phyloP scores from a whole-genome alignment of 345 rosid species.

The Litchi chinensis region DNA sequence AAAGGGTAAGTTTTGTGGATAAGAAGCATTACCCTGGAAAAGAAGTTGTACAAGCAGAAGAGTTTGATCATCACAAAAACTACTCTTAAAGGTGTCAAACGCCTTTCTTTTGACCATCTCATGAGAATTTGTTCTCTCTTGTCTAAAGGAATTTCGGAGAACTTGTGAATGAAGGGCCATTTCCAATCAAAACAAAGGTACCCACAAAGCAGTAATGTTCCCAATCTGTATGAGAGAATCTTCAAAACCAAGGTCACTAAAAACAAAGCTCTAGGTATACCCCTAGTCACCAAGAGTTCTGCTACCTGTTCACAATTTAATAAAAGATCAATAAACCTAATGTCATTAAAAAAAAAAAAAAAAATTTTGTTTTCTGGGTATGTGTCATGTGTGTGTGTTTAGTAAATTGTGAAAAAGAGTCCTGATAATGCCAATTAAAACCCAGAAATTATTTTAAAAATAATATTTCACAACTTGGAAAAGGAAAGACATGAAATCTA shows the following conservation, averaged over 20 bases:
- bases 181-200: conserved; percentile 49
- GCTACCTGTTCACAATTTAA: conserved; percentile 57
- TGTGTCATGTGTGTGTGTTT: no score
- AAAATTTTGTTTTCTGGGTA: no score
- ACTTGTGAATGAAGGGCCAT: conserved; percentile 76
- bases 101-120: conserved; percentile 56
- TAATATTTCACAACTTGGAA: not conserved
- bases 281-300: conserved; percentile 51
- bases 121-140: conserved; percentile 57
- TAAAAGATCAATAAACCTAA: not conserved
- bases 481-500: conserved; percentile 14
- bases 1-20: not conserved
- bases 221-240: conserved; percentile 63
- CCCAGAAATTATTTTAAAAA: not conserved
- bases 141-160: conserved; percentile 58
- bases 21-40: conserved; percentile 49
- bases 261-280: conserved; percentile 36
- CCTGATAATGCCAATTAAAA: no score
- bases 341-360: no score
- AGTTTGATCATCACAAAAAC: conserved; percentile 54
- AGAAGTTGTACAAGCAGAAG: conserved; percentile 52
- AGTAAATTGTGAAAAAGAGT: no score
- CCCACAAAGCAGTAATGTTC: conserved; percentile 73
- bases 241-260: conserved; percentile 43
- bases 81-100: conserved; percentile 45